Conservation (phyloP, 2,329 filamentous ascomycete genomes). For the Fusarium buxicola region DNA sequence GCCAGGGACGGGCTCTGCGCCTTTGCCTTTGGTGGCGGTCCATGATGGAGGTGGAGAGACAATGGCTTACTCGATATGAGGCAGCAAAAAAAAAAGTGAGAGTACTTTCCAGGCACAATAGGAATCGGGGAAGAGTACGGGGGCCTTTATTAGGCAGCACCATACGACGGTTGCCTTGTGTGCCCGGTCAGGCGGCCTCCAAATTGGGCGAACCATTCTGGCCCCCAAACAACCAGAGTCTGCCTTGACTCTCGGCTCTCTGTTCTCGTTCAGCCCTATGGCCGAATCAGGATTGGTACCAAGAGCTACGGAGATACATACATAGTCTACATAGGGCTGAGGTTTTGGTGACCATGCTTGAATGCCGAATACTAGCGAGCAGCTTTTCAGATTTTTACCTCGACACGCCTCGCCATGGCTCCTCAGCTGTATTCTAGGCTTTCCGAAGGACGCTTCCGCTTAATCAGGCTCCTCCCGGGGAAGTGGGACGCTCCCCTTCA, state of each 20-base stretch:
- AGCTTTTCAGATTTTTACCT: background rate
- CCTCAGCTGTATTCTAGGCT: conserved; percentile 19
- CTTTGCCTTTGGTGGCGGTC: conserved; percentile 18
- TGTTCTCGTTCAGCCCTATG: conserved; percentile 3
- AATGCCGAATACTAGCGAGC: too few relatives aligned
- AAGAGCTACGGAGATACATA: background rate
- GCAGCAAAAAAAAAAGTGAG: conserved; percentile 5
- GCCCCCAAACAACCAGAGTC: conserved; percentile 15
- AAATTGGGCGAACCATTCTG: conserved; percentile 17
- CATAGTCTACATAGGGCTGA: background rate
- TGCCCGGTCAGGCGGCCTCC: conserved; percentile 23
- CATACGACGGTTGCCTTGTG: conserved; percentile 22
- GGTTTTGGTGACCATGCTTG: too few relatives aligned
- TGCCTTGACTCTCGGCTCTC: background rate
- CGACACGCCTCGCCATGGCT: background rate
- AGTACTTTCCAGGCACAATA: background rate
- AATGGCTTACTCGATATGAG: conserved; percentile 28
- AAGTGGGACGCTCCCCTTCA: conserved; percentile 26
- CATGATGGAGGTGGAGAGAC: conserved; percentile 14
- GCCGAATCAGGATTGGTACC: background rate
- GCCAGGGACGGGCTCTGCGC: conserved; percentile 20
- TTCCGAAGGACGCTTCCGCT: conserved; percentile 19
- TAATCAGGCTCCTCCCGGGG: conserved; percentile 27
- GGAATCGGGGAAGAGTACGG: conserved; percentile 9
- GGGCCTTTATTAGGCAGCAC: conserved; percentile 3